Evolutionary conservation across 306 rosid species (phyloP).

Genomic region (Prunus padus): DNA sequence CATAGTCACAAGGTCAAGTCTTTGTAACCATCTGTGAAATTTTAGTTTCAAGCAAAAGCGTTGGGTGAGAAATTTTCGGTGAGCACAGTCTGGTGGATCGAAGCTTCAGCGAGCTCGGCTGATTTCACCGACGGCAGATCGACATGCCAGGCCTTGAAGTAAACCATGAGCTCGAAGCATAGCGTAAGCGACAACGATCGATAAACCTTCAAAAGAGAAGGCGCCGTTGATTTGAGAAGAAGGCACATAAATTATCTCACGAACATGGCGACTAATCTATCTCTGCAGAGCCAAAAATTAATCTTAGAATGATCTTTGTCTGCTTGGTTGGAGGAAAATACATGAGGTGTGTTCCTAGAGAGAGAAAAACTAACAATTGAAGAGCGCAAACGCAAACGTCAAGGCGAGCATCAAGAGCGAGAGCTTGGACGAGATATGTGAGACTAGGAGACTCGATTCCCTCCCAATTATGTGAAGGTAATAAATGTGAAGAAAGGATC

Average conservation of each 20-base stretch:
- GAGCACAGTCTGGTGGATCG: no score
- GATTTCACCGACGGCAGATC: no score
- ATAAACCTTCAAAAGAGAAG: slow-evolving; percentile 44
- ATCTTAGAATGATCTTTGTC: background rate
- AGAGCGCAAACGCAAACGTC: slow-evolving; percentile 52
- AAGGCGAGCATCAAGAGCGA: slow-evolving; percentile 30
- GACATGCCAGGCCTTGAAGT: no score
- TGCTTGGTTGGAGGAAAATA: background rate
- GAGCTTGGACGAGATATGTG: slow-evolving; percentile 43
- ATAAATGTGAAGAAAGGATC: no score
- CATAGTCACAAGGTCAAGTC: no score
- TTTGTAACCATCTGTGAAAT: no score
- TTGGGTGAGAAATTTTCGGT: no score
- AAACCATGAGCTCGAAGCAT: no score
- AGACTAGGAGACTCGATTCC: slow-evolving; percentile 53
- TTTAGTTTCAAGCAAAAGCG: no score
- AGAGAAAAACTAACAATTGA: slow-evolving; percentile 33
- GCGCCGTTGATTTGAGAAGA: slow-evolving; percentile 46
- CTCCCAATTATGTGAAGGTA: slow-evolving; percentile 48
- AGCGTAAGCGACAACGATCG: no score
- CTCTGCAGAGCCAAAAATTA: slow-evolving; percentile 28
- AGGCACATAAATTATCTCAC: slow-evolving; percentile 42
- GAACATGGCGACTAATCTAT: slow-evolving; percentile 39
- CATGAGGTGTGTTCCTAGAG: background rate
- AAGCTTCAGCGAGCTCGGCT: no score